Percentiles rank a stretch among this genome's conserved stretches.
Evolutionary conservation across 2,329 filamentous ascomycete genomes (phyloP).

Genomic region (Ophiostoma australiae): DNA sequence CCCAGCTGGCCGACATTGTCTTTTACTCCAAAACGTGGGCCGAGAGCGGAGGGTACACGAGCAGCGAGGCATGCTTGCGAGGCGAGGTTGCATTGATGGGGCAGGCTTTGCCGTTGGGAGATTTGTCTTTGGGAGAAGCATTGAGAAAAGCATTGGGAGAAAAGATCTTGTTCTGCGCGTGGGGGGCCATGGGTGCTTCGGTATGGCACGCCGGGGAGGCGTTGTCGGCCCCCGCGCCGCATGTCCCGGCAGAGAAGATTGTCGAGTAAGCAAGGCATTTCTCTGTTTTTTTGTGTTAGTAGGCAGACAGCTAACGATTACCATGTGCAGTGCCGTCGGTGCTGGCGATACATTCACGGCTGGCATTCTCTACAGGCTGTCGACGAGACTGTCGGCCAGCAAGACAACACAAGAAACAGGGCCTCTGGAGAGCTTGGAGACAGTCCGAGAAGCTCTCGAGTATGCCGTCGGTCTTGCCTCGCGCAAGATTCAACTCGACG

Average conservation of each 20-base stretch:
- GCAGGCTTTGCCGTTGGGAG: conserved; percentile 28
- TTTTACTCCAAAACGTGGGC: conserved; percentile 71
- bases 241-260: conserved; percentile 40
- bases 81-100: conserved; percentile 6
- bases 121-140: too few species aligned
- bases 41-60: conserved; percentile 39
- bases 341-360: conserved; percentile 74
- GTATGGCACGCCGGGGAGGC: conserved; percentile 40
- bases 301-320: not conserved
- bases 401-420: conserved; percentile 8
- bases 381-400: conserved; percentile 50
- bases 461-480: conserved; percentile 65
- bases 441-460: conserved; percentile 40
- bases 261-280: conserved; percentile 47
- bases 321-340: conserved; percentile 57
- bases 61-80: conserved; percentile 14
- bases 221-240: conserved; percentile 42
- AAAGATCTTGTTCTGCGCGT: conserved; percentile 38
- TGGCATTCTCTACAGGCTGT: conserved; percentile 60
- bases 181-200: conserved; percentile 44
- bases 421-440: not conserved
- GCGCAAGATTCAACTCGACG: conserved; percentile 61
- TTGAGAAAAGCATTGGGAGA: too few species aligned
- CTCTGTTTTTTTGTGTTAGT: too few species aligned
- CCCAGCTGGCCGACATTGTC: conserved; percentile 61